Percentiles rank a stretch among this genome's conserved stretches.
Evolutionary conservation across 768 basidiomycete species (phyloP).

Genomic region (Brasilioporus rufonigricans): DNA sequence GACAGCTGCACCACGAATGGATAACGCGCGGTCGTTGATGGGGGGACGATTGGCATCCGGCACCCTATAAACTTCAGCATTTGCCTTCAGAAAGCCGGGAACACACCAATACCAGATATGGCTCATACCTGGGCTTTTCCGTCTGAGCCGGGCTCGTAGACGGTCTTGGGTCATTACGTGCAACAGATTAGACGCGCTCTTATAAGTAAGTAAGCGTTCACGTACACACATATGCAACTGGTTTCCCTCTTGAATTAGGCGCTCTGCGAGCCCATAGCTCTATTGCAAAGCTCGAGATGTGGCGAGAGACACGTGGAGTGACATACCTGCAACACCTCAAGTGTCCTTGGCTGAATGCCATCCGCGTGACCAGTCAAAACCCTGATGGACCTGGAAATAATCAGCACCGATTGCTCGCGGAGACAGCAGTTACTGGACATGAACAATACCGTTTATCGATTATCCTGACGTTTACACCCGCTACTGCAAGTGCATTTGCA

Average conservation of each 20-base stretch:
- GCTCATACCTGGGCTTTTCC: not conserved
- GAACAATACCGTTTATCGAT: slow-evolving; percentile 15
- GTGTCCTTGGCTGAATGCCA: not conserved
- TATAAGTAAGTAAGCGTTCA: not conserved
- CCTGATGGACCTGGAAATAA: not conserved
- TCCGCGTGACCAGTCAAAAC: not conserved
- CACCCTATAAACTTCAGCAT: not conserved
- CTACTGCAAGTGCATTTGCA: slow-evolving; percentile 24
- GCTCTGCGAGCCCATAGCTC: slow-evolving; percentile 39
- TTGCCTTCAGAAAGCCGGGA: not conserved
- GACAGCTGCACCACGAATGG: not conserved
- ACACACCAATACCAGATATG: not conserved
- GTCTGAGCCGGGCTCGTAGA: slow-evolving; percentile 41
- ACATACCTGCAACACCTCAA: not conserved
- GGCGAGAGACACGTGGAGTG: not conserved
- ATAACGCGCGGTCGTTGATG: not conserved
- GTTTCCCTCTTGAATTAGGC: slow-evolving; percentile 56
- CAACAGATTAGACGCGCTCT: not conserved
- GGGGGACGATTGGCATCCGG: not conserved
- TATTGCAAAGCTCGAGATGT: not conserved
- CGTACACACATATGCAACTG: slow-evolving; percentile 67
- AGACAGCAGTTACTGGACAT: not conserved
- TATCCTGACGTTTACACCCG: not conserved
- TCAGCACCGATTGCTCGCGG: not conserved
- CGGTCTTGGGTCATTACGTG: slow-evolving; percentile 45